Percentiles rank a stretch among this genome's conserved stretches.
Evolutionary conservation across 352 stramenopile species (phyloP).

Genomic region (Phytophthora syringae): DNA sequence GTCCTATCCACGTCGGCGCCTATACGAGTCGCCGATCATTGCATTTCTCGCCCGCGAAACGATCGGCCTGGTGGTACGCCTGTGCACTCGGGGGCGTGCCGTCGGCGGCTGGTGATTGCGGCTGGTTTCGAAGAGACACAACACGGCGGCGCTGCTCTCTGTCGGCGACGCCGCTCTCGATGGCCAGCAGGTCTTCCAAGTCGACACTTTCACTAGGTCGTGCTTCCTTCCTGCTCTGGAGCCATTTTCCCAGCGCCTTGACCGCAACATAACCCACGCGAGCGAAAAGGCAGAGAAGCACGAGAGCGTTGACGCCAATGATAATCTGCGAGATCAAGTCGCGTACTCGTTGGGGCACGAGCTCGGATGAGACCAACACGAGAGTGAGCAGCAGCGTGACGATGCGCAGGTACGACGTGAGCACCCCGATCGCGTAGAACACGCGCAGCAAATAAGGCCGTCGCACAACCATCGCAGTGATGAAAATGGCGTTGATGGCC

Average conservation of each 20-base stretch:
- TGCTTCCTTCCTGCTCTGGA: slow-evolving; percentile 17
- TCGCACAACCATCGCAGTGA: slow-evolving; percentile 45
- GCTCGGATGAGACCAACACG: slow-evolving; percentile 38
- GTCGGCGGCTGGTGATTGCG: slow-evolving; percentile 21
- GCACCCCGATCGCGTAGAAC: slow-evolving; percentile 46
- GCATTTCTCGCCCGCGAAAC: slow-evolving; percentile 2
- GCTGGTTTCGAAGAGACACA: slow-evolving; percentile 9
- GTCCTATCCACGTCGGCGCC: slow-evolving; percentile 13
- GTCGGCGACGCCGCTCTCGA: slow-evolving; percentile 17
- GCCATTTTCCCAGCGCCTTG: slow-evolving; percentile 24
- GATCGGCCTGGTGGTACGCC: slow-evolving; percentile 21
- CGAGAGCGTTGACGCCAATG: slow-evolving; percentile 48
- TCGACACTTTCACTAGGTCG: slow-evolving; percentile 6
- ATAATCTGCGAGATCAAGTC: slow-evolving; percentile 50
- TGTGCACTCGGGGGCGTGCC: slow-evolving; percentile 25
- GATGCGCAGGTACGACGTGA: slow-evolving; percentile 51
- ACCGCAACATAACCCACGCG: slow-evolving; percentile 48
- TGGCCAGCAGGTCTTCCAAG: slow-evolving; percentile 18
- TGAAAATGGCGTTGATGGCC: slow-evolving; percentile 43
- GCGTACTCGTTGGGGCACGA: slow-evolving; percentile 48
- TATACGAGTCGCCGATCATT: slow-evolving; percentile 13
- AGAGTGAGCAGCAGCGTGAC: slow-evolving; percentile 53
- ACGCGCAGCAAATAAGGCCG: slow-evolving; percentile 50
- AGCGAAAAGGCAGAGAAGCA: slow-evolving; percentile 49
- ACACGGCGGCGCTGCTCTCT: slow-evolving; percentile 8